Evolutionary conservation across 345 rosid genomes (phyloP).

Genomic region (Sapria himalayana): DNA sequence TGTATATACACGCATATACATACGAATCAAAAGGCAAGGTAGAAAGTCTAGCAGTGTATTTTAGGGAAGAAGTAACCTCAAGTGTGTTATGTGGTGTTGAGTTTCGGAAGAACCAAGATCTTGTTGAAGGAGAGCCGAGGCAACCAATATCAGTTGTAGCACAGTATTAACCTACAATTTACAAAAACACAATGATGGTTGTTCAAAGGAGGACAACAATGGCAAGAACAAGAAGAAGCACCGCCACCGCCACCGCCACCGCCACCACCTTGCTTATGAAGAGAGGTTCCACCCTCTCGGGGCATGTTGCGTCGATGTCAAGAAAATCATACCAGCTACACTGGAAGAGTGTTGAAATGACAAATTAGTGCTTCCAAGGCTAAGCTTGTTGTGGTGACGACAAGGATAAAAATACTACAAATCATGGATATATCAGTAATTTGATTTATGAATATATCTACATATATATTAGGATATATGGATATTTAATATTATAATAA

Average conservation of each 20-base stretch:
- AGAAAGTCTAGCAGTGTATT: too few relatives aligned
- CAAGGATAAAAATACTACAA: too few relatives aligned
- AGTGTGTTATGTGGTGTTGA: constrained; percentile 40
- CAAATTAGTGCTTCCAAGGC: too few relatives aligned
- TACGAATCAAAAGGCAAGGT: too few relatives aligned
- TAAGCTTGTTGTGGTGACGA: too few relatives aligned
- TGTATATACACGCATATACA: too few relatives aligned
- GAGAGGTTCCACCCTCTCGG: constrained; percentile 69
- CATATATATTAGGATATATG: too few relatives aligned
- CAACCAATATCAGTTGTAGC: constrained; percentile 67
- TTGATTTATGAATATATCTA: too few relatives aligned
- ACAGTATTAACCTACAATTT: constrained; percentile 90
- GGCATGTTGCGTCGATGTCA: constrained; percentile 53
- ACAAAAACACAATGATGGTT: background rate
- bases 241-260: too few relatives aligned
- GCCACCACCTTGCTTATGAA: constrained; percentile 91
- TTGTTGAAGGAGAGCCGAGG: constrained; percentile 80
- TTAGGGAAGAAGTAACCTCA: constrained; percentile 28
- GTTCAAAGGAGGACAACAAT: background rate
- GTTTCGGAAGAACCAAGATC: constrained; percentile 57
- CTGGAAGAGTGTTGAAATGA: too few relatives aligned
- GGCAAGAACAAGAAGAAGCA: background rate
- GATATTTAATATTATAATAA: too few relatives aligned
- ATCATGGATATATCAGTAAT: too few relatives aligned
- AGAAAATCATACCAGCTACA: constrained; percentile 67